Conservation (phyloP, 768 basidiomycete genomes). For the Psilocybe sp. region DNA sequence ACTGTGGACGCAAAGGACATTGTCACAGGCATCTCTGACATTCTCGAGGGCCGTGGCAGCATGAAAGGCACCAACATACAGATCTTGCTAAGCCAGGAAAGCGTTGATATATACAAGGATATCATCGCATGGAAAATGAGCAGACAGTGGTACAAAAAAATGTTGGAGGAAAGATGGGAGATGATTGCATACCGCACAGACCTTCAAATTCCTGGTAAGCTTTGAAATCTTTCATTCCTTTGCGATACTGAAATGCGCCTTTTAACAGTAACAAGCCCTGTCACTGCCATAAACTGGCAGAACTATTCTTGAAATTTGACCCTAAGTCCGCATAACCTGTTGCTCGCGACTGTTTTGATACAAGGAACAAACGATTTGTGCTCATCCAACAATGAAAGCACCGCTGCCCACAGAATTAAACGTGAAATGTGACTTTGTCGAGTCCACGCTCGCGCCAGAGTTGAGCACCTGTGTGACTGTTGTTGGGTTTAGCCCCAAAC, state of each 20-base stretch:
- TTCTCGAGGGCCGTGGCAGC: no score
- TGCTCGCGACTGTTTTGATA: no score
- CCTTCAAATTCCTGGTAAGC: not conserved
- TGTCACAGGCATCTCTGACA: no score
- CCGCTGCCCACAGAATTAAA: constrained; percentile 41
- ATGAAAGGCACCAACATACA: not conserved
- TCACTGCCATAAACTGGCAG: no score
- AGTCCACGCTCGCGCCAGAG: constrained; percentile 28
- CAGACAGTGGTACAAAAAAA: not conserved
- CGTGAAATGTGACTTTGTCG: constrained; percentile 22
- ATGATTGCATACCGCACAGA: not conserved
- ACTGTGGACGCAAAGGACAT: not conserved
- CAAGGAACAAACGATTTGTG: no score
- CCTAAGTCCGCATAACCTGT: no score
- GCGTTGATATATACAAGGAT: not conserved
- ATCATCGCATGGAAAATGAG: not conserved
- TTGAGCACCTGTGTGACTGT: constrained; percentile 30
- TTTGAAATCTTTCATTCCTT: no score
- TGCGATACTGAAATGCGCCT: no score
- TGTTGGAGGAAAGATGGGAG: not conserved
- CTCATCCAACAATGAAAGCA: constrained; percentile 25
- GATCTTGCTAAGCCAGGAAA: not conserved
- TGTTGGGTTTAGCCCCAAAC: constrained; percentile 3
- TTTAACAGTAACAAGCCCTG: no score
- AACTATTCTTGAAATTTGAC: no score